Base-by-base conservation (phyloP, 164 flowering plant species). In the Protea cynaroides region DNA sequence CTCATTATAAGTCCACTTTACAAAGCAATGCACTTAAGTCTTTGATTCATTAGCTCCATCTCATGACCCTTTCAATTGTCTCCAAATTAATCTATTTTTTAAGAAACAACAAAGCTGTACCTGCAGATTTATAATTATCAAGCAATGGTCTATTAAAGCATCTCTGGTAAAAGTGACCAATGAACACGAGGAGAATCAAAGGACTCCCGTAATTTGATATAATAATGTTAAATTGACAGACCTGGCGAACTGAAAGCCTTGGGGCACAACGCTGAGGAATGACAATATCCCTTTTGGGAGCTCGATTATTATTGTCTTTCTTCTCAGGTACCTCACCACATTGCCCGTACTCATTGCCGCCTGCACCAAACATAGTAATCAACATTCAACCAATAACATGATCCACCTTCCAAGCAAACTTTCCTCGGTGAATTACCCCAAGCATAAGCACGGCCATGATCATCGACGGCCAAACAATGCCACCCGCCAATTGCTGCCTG, bases 401-500 rank as follows among this genome's bases (percentile, higher is more conserved):
- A 18, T 18, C 52, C 25, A 44, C 63, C 25, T 18, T n/a, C 19
- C 4, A 17, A 52, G 7, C 52, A 18, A 19, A n/a, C 14, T 18
- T 25, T 19, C 6, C 19, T 10, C 25, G 21, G 54, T 1, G 34
- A 17, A 38, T 65, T 80, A 95, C 99, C 99, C 99, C 99, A 95
- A n/a, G 99, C 94, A 75, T 95, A 95, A 62, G 99, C 91, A 17
- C 80, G 83, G 74, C 99, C 98, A 77, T 84, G 86, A 80, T 90
- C 93, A 74, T 95, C 99, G 64, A 95, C 99, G 69, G 99, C 99
- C 84, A 95, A 84, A 82, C 99, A 95, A 70, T 95, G 99, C 99
- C 99, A 95, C 25, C 99, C 99, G 74, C 99, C 99, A 77, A 95
- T 95, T 46, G 99, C 99, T 6, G 99, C 99, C 99, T 95, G 76